phyloP scores from a whole-genome alignment of 305 asterid genomes.

The Fraxinus angustifolia region DNA sequence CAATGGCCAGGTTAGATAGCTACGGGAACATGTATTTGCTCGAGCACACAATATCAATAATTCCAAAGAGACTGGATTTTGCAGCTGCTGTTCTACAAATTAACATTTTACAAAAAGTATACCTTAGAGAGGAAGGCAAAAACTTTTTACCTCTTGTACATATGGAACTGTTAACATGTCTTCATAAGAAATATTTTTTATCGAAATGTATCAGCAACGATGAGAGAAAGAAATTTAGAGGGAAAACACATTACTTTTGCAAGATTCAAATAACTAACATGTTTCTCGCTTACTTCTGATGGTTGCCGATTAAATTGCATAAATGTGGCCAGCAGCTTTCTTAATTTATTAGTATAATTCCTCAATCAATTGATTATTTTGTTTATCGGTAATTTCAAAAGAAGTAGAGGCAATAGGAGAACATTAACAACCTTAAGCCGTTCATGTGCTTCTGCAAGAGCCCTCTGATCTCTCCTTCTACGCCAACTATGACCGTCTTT shows the following conservation, averaged over 20 bases:
- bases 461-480: slow-evolving; percentile 78
- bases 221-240: not conserved
- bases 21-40: not conserved
- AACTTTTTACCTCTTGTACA: not conserved
- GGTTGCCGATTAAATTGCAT: not conserved
- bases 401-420: slow-evolving; percentile 9
- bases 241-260: not conserved
- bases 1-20: slow-evolving; percentile 4
- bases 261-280: not conserved
- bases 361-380: not conserved
- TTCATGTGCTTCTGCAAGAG: slow-evolving; percentile 94
- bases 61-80: slow-evolving; percentile 3
- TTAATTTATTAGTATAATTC: not conserved
- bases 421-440: slow-evolving; percentile 69
- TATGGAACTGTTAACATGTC: not conserved
- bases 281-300: not conserved
- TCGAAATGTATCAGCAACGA: not conserved
- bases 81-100: slow-evolving; percentile 4
- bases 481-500: slow-evolving; percentile 98
- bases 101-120: not conserved
- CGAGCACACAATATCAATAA: not conserved
- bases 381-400: not conserved
- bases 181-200: not conserved
- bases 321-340: not conserved
- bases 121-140: not conserved